A percentile compares a stretch with the other conserved stretches of the same genome.
Conservation (phyloP, 2,329 filamentous ascomycete genomes). For the Sporothrix mexicana region DNA sequence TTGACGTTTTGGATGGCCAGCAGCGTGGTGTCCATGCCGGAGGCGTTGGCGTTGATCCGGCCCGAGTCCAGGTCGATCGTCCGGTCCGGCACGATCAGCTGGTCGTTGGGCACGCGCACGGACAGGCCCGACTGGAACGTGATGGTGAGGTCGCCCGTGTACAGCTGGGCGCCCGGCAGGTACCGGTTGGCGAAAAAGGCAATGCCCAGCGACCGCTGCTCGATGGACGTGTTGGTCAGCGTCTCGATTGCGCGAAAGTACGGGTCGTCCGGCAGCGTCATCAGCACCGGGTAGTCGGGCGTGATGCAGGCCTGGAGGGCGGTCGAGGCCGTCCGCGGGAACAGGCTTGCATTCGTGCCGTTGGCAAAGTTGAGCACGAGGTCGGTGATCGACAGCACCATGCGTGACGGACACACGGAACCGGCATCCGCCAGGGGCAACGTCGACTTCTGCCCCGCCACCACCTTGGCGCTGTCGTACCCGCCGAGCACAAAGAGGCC, state of each 20-base stretch:
- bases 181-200: slow-evolving; percentile 18
- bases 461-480: slow-evolving; percentile 41
- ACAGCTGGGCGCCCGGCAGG: background rate
- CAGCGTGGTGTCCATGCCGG: slow-evolving; percentile 39
- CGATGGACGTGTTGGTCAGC: slow-evolving; percentile 22
- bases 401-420: slow-evolving; percentile 40
- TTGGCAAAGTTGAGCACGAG: slow-evolving; percentile 45
- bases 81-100: slow-evolving; percentile 42
- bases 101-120: slow-evolving; percentile 42
- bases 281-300: slow-evolving; percentile 37
- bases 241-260: slow-evolving; percentile 35
- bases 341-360: slow-evolving; percentile 44
- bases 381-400: slow-evolving; percentile 43
- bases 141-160: slow-evolving; percentile 37
- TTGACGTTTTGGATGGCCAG: slow-evolving; percentile 39
- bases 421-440: slow-evolving; percentile 37
- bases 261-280: slow-evolving; percentile 38
- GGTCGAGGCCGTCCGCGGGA: slow-evolving; percentile 30
- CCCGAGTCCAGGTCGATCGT: background rate
- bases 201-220: slow-evolving; percentile 33
- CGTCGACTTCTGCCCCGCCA: slow-evolving; percentile 33
- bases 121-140: slow-evolving; percentile 35
- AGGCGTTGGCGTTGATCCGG: slow-evolving; percentile 32
- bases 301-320: slow-evolving; percentile 38
- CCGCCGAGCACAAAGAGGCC: slow-evolving; percentile 43